Conservation (phyloP, 345 rosid genomes). For the Corchorus olitorius region DNA sequence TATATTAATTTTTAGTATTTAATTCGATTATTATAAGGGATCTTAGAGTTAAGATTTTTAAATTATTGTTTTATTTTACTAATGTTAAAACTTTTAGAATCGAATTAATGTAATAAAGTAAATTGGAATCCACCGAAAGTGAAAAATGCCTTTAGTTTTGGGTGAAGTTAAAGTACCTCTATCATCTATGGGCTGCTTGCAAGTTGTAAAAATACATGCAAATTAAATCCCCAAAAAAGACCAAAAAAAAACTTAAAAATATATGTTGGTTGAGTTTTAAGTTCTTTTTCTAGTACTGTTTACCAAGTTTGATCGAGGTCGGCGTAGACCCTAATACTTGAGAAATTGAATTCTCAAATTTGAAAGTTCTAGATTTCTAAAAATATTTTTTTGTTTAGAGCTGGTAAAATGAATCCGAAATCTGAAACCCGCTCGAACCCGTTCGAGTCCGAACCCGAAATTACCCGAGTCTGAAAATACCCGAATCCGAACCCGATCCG, state of each 20-base stretch:
- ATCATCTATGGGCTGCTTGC: neutral
- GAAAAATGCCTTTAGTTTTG: neutral
- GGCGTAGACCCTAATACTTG: too few species aligned
- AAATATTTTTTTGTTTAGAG: too few species aligned
- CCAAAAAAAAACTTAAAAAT: neutral
- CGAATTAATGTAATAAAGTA: neutral
- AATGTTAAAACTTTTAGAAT: neutral
- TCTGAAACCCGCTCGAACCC: too few species aligned
- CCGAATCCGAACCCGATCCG: too few species aligned
- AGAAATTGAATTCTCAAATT: too few species aligned
- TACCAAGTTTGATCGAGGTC: too few species aligned
- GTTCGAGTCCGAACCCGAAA: too few species aligned
- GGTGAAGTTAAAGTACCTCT: neutral
- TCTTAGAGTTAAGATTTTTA: neutral
- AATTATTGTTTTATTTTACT: neutral
- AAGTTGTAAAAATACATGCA: neutral
- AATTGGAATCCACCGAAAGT: slow-evolving; percentile 10
- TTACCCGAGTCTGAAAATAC: too few species aligned
- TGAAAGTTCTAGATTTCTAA: too few species aligned
- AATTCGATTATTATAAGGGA: neutral
- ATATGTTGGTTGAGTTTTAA: too few species aligned
- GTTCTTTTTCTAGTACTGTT: too few species aligned
- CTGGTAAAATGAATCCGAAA: too few species aligned
- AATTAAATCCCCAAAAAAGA: neutral
- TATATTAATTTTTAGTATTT: neutral